phyloP scores from a whole-genome alignment of 495 filamentous ascomycete species.

The Aspergillus cristatus region DNA sequence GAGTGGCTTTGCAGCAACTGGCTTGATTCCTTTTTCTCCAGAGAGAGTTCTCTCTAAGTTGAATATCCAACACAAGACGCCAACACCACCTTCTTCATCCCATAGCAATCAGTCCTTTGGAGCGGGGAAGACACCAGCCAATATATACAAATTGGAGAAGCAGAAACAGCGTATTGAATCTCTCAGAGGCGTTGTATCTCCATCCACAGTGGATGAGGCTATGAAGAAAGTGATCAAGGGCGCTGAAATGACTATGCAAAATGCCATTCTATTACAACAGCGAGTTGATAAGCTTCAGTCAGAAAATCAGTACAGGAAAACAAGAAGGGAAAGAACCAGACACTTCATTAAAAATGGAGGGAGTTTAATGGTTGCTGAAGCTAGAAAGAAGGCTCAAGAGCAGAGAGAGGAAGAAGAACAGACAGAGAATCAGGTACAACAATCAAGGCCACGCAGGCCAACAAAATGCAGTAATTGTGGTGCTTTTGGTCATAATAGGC shows the following conservation, averaged over 20 bases:
- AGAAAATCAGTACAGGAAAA: not conserved
- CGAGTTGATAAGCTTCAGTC: not conserved
- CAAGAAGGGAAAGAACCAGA: not conserved
- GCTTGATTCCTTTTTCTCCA: constrained; percentile 1
- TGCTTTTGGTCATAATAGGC: not conserved
- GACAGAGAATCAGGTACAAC: not conserved
- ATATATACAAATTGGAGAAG: not conserved
- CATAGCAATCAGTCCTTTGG: not conserved
- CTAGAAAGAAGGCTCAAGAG: not conserved
- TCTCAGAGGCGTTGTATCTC: not conserved
- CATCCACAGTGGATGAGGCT: not conserved
- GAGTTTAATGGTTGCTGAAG: not conserved
- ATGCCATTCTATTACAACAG: not conserved
- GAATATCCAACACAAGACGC: not conserved
- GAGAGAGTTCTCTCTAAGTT: not conserved
- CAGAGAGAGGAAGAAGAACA: not conserved
- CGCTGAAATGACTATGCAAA: not conserved
- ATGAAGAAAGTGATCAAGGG: not conserved
- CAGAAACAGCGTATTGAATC: not conserved
- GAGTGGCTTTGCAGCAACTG: constrained; percentile 8
- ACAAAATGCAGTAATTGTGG: not conserved
- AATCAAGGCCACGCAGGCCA: not conserved
- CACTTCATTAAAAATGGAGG: not conserved
- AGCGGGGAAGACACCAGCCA: not conserved
- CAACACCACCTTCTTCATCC: not conserved